phyloP scores from a whole-genome alignment of 2,329 filamentous ascomycete genomes.

The Mycocentrospora acerina region DNA sequence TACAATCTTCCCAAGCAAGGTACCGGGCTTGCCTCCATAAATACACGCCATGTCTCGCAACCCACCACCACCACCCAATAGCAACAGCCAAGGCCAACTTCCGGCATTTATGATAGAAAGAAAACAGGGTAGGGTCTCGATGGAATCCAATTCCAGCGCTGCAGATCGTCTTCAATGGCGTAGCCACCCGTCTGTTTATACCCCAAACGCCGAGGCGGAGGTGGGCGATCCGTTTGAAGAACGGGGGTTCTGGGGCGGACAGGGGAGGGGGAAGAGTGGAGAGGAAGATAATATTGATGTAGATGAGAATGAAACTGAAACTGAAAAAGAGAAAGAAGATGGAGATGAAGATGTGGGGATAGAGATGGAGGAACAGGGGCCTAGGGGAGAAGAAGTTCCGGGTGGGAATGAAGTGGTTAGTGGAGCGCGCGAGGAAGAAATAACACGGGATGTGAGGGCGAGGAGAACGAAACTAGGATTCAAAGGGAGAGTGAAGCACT shows the following conservation, averaged over 20 bases:
- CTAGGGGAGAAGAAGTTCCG: neutral
- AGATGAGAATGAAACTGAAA: constrained; percentile 1
- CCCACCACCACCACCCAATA: too few species aligned
- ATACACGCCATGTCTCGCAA: too few species aligned
- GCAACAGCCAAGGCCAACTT: too few species aligned
- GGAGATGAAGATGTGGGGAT: constrained; percentile 1
- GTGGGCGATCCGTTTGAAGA: constrained; percentile 25
- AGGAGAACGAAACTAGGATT: constrained; percentile 34
- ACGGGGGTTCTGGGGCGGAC: neutral
- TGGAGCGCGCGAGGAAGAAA: neutral
- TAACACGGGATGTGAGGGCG: neutral
- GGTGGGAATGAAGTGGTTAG: neutral
- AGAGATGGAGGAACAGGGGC: constrained; percentile 1
- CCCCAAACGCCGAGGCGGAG: constrained; percentile 14
- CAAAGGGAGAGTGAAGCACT: constrained; percentile 60
- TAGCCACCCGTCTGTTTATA: constrained; percentile 20
- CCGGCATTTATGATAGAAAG: too few species aligned
- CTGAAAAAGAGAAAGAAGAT: neutral
- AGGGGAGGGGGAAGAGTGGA: neutral
- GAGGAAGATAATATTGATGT: neutral
- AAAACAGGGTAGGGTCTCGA: too few species aligned
- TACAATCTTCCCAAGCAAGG: too few species aligned
- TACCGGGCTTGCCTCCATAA: too few species aligned
- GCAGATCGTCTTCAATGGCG: constrained; percentile 26
- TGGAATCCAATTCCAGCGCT: neutral